phyloP scores from a whole-genome alignment of 345 rosid species.

The Acer negundo region DNA sequence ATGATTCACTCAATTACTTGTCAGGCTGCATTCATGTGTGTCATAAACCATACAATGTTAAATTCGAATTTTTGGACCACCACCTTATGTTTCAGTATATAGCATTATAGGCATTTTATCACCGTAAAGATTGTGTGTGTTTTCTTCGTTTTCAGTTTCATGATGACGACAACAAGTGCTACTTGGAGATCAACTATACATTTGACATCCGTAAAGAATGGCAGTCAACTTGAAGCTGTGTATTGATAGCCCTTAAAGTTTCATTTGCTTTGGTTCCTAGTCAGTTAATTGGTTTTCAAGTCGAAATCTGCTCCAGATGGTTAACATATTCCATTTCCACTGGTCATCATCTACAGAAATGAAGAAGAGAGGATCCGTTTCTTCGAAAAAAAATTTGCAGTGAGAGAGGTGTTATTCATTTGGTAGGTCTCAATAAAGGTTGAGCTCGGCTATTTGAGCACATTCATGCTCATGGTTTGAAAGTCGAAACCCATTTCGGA shows the following conservation, averaged over 20 bases:
- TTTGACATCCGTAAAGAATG: slow-evolving; percentile 89
- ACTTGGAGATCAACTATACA: slow-evolving; percentile 87
- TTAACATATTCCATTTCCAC: slow-evolving; percentile 25
- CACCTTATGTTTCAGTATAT: neutral
- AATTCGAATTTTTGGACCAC: slow-evolving; percentile 18
- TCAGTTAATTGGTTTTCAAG: slow-evolving; percentile 8
- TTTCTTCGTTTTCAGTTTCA: slow-evolving; percentile 51
- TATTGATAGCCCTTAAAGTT: neutral
- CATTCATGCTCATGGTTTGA: slow-evolving; percentile 4
- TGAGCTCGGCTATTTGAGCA: slow-evolving; percentile 21
- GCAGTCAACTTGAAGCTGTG: slow-evolving; percentile 31
- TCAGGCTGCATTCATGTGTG: slow-evolving; percentile 8
- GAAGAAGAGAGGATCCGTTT: slow-evolving; percentile 19
- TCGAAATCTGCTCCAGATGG: slow-evolving; percentile 31
- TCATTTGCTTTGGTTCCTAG: slow-evolving; percentile 5
- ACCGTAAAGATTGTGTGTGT: neutral
- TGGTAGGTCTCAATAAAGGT: slow-evolving; percentile 20
- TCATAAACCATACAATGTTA: slow-evolving; percentile 7
- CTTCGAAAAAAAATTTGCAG: neutral
- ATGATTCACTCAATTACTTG: slow-evolving; percentile 20
- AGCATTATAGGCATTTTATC: neutral
- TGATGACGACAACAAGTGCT: slow-evolving; percentile 84
- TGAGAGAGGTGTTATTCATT: slow-evolving; percentile 18
- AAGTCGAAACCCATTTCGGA: neutral
- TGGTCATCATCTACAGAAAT: slow-evolving; percentile 5